phyloP scores from a whole-genome alignment of 2,329 filamentous ascomycete species.

The Hymenoscyphus repandus region DNA sequence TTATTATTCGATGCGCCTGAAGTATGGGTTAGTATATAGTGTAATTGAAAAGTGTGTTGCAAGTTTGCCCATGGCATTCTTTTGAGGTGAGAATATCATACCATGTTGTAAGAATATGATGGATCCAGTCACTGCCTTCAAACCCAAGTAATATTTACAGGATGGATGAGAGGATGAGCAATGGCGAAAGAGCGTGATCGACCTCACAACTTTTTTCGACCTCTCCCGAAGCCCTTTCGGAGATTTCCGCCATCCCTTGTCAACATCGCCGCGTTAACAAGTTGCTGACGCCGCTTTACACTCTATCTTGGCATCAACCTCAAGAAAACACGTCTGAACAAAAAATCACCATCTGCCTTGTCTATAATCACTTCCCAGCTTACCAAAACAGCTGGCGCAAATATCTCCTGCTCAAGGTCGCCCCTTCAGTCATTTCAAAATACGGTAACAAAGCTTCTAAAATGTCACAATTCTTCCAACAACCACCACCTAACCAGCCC shows the following conservation, averaged over 20 bases:
- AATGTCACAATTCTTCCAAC: conserved; percentile 32
- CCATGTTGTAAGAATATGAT: too few species aligned
- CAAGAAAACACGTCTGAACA: conserved; percentile 16
- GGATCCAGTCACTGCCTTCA: too few species aligned
- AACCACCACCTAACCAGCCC: conserved; percentile 21
- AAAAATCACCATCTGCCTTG: conserved; percentile 5
- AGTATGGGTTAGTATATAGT: conserved; percentile 5
- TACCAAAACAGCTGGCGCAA: background rate
- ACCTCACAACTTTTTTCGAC: background rate
- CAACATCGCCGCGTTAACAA: background rate
- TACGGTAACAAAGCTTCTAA: background rate
- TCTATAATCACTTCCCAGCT: background rate
- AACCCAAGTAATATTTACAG: too few species aligned
- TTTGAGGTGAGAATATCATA: too few species aligned
- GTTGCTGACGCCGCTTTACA: conserved; percentile 3
- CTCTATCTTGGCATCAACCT: background rate
- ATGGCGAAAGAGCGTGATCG: too few species aligned
- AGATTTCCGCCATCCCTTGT: background rate
- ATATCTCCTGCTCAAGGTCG: background rate
- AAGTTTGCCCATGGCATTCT: too few species aligned
- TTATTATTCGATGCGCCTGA: conserved; percentile 90
- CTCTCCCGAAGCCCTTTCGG: conserved; percentile 1
- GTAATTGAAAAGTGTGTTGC: background rate
- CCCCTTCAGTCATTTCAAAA: too few species aligned
- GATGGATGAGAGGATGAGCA: too few species aligned